Evolutionary conservation across 106 monocot genomes (phyloP), one percentile per base, ranked within the genome.

Genomic region (Alisma plantagoaquatica): DNA sequence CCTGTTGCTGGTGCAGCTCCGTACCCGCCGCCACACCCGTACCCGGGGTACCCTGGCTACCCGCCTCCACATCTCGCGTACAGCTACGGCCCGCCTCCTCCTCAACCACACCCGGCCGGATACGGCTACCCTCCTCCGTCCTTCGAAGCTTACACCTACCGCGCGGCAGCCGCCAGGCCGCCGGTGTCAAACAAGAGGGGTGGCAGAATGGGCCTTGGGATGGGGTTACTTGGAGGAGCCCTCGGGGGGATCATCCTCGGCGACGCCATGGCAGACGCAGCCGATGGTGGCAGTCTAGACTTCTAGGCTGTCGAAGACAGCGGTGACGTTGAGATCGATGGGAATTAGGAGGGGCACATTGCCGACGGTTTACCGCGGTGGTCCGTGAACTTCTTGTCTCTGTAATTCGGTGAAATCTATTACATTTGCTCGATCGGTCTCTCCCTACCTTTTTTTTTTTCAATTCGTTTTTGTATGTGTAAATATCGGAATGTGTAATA

Each of bases 171-270:
- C 32, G 31, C 14, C 45, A 16, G 33, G 16, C 59, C 2, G 22
- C 59, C 42, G 59, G 19, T 31, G 57, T 28, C 42, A 31, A 51
- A 29, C 49, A 47, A 29, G 32, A 69, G 61, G 26, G 59, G 38
- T 0, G 22, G 46, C 0, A 64, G 70, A 4, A 41, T 75, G 46
- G 75, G 75, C 15, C 16, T 75, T 0, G 75, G 64, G 2, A 64
- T 60, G 27, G 75, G 69, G 22, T 11, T 75, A 18, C 46, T 75
- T 16, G 75, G 73, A 9, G 73, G 73, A 2, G 73, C 66, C 9
- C 23, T 73, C 15, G 73, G 75, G 7, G 75, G 75, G 23, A 49
- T 75, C 2, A 12, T 75, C 26, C 43, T 75, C 46, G 75, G 75
- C 1, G 75, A 75, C 52, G 54, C 70, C 59, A 29, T 75, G 10